Evolutionary conservation across 2,329 filamentous ascomycete genomes (phyloP).

Genomic region (Exophiala sp.): DNA sequence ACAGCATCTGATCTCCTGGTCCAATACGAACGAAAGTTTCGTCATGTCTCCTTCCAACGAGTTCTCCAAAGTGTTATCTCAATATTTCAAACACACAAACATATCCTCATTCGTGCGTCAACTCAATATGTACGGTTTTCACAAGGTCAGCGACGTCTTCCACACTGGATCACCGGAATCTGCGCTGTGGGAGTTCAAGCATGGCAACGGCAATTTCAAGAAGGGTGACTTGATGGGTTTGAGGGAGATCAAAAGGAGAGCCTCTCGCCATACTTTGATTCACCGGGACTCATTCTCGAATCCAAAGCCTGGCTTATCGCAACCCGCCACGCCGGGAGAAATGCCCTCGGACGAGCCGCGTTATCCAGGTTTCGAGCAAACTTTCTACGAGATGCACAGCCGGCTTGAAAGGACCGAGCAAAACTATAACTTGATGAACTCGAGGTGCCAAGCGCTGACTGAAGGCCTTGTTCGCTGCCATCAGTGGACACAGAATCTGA

Average conservation of each 20-base stretch:
- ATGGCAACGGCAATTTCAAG: slow-evolving; percentile 96
- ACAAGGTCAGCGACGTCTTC: slow-evolving; percentile 99
- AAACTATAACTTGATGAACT: slow-evolving; percentile 70
- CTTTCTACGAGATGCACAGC: slow-evolving; percentile 72
- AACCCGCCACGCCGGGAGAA: slow-evolving; percentile 81
- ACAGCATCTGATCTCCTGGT: slow-evolving; percentile 96
- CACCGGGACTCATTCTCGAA: slow-evolving; percentile 84
- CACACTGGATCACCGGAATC: slow-evolving; percentile 92
- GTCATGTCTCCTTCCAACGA: slow-evolving; percentile 97
- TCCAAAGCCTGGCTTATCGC: slow-evolving; percentile 70
- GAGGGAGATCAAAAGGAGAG: slow-evolving; percentile 90
- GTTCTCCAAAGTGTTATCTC: slow-evolving; percentile 94
- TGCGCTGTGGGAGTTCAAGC: slow-evolving; percentile 97
- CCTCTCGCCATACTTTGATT: slow-evolving; percentile 87
- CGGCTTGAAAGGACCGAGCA: slow-evolving; percentile 82
- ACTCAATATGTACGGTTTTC: slow-evolving; percentile 99
- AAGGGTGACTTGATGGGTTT: slow-evolving; percentile 86
- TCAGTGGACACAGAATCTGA: slow-evolving; percentile 48
- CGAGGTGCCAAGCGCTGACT: slow-evolving; percentile 76
- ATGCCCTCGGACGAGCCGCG: slow-evolving; percentile 79
- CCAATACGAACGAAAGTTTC: slow-evolving; percentile 88
- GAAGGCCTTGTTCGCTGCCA: slow-evolving; percentile 74
- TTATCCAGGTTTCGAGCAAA: slow-evolving; percentile 72
- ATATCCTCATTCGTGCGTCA: slow-evolving; percentile 98
- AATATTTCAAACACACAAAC: slow-evolving; percentile 99